phyloP scores from a whole-genome alignment of 2,329 filamentous ascomycete genomes.

The Didymella segeticola region DNA sequence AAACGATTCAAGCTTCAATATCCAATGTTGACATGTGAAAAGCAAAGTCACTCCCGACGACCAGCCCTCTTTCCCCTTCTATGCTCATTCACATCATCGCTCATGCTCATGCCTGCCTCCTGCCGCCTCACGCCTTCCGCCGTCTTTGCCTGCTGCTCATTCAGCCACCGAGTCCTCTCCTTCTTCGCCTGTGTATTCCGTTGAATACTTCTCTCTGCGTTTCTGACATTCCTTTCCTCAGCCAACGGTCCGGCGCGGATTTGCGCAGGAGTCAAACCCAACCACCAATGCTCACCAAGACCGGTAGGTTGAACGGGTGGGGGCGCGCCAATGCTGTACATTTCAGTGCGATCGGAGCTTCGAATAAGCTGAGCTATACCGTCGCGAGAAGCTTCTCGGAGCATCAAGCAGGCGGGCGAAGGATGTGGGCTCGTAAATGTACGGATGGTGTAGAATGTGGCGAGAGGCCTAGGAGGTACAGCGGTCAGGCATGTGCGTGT shows the following conservation, averaged over 20 bases:
- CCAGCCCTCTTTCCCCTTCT: too few relatives aligned
- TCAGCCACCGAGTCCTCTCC: background rate
- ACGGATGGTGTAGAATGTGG: background rate
- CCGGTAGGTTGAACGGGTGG: background rate
- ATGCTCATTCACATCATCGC: background rate
- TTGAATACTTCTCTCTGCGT: background rate
- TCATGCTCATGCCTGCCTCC: background rate
- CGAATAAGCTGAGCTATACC: background rate
- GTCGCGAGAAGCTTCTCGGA: background rate
- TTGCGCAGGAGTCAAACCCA: background rate
- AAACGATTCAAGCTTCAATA: too few relatives aligned
- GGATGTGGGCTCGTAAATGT: background rate
- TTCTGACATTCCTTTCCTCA: background rate
- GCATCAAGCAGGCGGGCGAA: background rate
- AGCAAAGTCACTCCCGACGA: too few relatives aligned
- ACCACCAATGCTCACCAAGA: background rate
- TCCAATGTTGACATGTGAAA: too few relatives aligned
- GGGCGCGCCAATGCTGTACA: background rate
- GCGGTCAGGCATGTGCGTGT: background rate
- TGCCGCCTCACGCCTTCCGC: background rate
- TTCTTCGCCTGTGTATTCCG: background rate
- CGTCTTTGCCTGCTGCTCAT: background rate
- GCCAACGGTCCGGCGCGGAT: background rate
- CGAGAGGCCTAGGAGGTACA: background rate
- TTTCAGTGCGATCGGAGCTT: background rate